A percentile compares a stretch with the other conserved stretches of the same genome.
Conservation (phyloP, 148 eudicot species). For the Linanthus parryae region DNA sequence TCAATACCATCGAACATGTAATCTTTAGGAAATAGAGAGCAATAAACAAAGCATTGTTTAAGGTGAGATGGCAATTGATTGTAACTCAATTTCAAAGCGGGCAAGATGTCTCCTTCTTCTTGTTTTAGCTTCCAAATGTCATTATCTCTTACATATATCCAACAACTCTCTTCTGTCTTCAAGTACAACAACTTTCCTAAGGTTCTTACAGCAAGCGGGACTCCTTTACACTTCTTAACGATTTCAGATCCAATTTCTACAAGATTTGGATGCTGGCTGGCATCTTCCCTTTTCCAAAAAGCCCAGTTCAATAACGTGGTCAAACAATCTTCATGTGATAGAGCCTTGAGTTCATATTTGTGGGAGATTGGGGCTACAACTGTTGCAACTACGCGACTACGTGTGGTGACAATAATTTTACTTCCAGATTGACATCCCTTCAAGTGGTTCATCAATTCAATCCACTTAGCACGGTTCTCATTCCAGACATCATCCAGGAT, state of each 20-base stretch:
- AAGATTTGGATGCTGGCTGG: neutral
- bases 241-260: conserved; percentile 1
- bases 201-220: conserved; percentile 4
- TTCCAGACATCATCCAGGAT: conserved; percentile 15
- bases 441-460: neutral
- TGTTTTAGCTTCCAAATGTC: neutral
- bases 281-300: neutral
- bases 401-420: conserved; percentile 18
- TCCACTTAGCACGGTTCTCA: neutral
- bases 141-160: neutral
- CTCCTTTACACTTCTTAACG: conserved; percentile 6
- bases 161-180: neutral
- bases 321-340: neutral
- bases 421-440: conserved; percentile 2
- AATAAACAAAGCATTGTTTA: conserved; percentile 1
- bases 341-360: neutral
- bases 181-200: conserved; percentile 1
- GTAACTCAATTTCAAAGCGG: conserved; percentile 4
- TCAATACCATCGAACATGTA: neutral
- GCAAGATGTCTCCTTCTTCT: neutral
- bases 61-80: neutral
- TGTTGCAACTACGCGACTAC: conserved; percentile 10
- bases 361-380: neutral
- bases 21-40: conserved; percentile 4
- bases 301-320: neutral